A percentile compares a stretch with the other conserved stretches of the same genome.
Evolutionary conservation across 176 grass and related monocot species (phyloP).

Genomic region (Eleusine coracana): DNA sequence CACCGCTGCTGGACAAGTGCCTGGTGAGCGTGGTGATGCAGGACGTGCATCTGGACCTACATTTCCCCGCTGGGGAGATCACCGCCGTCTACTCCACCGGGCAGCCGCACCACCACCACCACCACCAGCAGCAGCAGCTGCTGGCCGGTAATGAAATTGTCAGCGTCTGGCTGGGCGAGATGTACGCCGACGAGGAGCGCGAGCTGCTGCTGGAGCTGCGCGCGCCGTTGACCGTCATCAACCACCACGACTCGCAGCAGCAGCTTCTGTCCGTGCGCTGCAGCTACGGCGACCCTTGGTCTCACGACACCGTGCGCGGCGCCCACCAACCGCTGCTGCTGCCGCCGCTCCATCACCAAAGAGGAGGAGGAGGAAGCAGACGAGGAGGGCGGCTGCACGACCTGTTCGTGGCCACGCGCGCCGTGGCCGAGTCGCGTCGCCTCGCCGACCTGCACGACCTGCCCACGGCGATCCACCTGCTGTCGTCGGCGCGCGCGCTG

Average conservation of each 20-base stretch:
- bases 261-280: slow-evolving; percentile 62
- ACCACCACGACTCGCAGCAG: not conserved
- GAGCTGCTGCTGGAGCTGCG: slow-evolving; percentile 92
- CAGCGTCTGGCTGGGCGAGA: slow-evolving; percentile 63
- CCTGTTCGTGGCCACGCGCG: slow-evolving; percentile 82
- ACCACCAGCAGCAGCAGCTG: slow-evolving; percentile 34
- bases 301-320: slow-evolving; percentile 50
- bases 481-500: slow-evolving; percentile 75
- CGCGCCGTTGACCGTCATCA: slow-evolving; percentile 36
- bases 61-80: slow-evolving; percentile 72
- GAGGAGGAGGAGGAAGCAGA: not conserved
- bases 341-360: slow-evolving; percentile 44
- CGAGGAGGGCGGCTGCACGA: slow-evolving; percentile 54
- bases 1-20: slow-evolving; percentile 66
- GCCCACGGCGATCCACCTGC: slow-evolving; percentile 69
- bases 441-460: slow-evolving; percentile 77
- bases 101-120: slow-evolving; percentile 31
- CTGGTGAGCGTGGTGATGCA: slow-evolving; percentile 91
- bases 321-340: slow-evolving; percentile 61
- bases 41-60: slow-evolving; percentile 70
- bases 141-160: not conserved
- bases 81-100: slow-evolving; percentile 73
- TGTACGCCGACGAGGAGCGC: slow-evolving; percentile 88
- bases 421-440: slow-evolving; percentile 74
- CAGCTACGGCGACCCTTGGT: slow-evolving; percentile 66